phyloP scores from a whole-genome alignment of 1,139 yeast genomes.

The Blastobotrys proliferans region DNA sequence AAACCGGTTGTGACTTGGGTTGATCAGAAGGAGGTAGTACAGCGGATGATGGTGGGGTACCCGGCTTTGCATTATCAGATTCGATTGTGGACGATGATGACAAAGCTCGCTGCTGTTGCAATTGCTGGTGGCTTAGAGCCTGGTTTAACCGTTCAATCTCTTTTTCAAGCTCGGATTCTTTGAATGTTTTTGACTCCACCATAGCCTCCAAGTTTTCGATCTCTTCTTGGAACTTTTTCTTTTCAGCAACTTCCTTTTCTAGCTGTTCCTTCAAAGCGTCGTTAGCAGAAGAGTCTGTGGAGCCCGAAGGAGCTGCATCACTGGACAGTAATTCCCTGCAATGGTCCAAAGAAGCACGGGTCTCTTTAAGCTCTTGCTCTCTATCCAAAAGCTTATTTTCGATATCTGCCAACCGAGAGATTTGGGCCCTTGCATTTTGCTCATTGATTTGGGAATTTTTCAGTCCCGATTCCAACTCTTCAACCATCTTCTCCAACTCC shows the following conservation, averaged over 20 bases:
- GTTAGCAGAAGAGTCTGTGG: not conserved
- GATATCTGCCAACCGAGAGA: slow-evolving; percentile 30
- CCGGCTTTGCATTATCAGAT: slow-evolving; percentile 3
- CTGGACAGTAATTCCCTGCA: slow-evolving; percentile 16
- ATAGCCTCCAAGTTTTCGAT: slow-evolving; percentile 29
- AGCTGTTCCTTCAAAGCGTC: slow-evolving; percentile 1
- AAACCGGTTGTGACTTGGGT: not conserved
- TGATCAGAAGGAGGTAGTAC: slow-evolving; percentile 2
- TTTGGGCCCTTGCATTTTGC: slow-evolving; percentile 26
- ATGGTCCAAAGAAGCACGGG: slow-evolving; percentile 28
- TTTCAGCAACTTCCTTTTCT: slow-evolving; percentile 10
- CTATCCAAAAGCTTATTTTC: slow-evolving; percentile 33
- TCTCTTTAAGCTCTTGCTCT: slow-evolving; percentile 29
- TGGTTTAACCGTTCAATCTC: slow-evolving; percentile 22
- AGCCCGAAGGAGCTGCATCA: not conserved
- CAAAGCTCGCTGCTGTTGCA: slow-evolving; percentile 6
- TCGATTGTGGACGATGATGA: slow-evolving; percentile 18
- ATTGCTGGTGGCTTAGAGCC: not conserved
- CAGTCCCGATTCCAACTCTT: slow-evolving; percentile 26
- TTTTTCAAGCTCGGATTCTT: slow-evolving; percentile 30
- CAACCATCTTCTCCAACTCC: slow-evolving; percentile 25
- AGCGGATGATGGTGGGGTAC: slow-evolving; percentile 11
- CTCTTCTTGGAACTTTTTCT: slow-evolving; percentile 23
- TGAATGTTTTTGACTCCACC: slow-evolving; percentile 31
- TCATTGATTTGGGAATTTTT: slow-evolving; percentile 25